Conservation (phyloP, 1,284 basidiomycete species). For the Apiotrichum akiyoshidainum region DNA sequence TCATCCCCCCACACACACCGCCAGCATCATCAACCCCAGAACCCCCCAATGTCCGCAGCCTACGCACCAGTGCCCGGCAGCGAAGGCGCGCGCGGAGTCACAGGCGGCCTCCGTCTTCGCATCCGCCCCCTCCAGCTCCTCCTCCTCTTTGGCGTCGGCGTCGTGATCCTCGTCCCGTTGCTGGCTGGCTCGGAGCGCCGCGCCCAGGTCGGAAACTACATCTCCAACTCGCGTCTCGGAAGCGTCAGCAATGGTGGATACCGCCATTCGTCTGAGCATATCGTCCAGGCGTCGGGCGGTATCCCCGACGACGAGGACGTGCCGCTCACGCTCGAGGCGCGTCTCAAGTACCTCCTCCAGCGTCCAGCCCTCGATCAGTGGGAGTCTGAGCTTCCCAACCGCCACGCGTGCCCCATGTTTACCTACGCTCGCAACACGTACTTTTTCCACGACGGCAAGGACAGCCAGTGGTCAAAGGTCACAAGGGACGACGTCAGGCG, state of each 20-base stretch:
- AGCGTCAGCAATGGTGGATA: neutral
- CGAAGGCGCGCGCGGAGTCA: constrained; percentile 1
- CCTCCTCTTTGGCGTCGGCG: constrained; percentile 17
- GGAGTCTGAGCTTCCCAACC: constrained; percentile 41
- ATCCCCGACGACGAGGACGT: constrained; percentile 27
- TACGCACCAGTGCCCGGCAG: constrained; percentile 4
- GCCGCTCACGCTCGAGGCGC: constrained; percentile 38
- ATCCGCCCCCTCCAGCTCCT: constrained; percentile 17
- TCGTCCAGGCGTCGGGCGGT: constrained; percentile 33
- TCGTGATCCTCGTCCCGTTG: constrained; percentile 15
- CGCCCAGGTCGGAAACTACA: constrained; percentile 3
- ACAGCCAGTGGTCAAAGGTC: constrained; percentile 44
- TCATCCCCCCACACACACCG: neutral
- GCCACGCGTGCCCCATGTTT: constrained; percentile 44
- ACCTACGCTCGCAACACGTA: constrained; percentile 47
- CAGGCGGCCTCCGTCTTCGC: constrained; percentile 15
- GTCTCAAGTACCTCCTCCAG: constrained; percentile 33
- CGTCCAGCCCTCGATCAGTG: constrained; percentile 43
- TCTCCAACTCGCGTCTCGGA: constrained; percentile 1
- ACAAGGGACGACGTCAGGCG: constrained; percentile 37
- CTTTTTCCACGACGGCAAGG: constrained; percentile 48
- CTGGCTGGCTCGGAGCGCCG: constrained; percentile 16
- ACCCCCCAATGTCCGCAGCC: constrained; percentile 2
- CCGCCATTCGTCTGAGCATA: constrained; percentile 11
- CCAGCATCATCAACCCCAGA: neutral